Evolutionary conservation across 192 early-diverging fungal species (phyloP), one percentile per base, ranked within the genome.

Genomic region (Gonapodya prolifera): DNA sequence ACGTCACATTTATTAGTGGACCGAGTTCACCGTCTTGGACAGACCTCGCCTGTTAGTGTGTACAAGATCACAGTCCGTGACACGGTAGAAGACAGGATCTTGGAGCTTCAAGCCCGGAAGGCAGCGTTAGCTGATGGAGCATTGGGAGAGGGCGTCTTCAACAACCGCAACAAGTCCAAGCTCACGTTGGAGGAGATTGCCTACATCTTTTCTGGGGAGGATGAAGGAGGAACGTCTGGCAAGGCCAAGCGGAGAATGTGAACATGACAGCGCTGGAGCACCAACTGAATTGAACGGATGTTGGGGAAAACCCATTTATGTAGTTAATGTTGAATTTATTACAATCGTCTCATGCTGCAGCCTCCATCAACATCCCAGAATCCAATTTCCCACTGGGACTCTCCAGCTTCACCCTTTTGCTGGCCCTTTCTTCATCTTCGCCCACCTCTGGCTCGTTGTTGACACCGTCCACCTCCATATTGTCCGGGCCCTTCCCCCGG

Each of bases 1-100:
- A n/a, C n/a, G n/a, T n/a, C n/a, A n/a, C n/a, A n/a, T 23, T 16
- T 16, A 16, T 61, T 61, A 61, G 45, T 73, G 78, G 92, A 93
- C 76, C 85, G 92, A 34, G 91, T 90, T 0, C 91, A 92, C 79
- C 90, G 90, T 28, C 90, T 92, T 78, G 92, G 92, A 0, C 92
- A 93, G 74, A 86, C 82, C 0, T 85, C 84, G 31, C 35, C 81
- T 32, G 92, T 93, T 0, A 79, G 80, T 36, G 90, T 93, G 2
- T 83, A 89, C 71, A 85, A 90, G 35, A 78, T 93, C 0, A 86
- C 84, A 28, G 85, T 91, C 13, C 86, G 83, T 18, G 80, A 88
- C 33, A 90, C 91, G 0, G 86, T 93, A 0, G 92, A 93, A 77
- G 91, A 93, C 70, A 83, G 90, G 13, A 93, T 93, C 35, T 76